These are phyloP conservation scores for Acmispon strigosus DNA, from an alignment of 306 rosid species.

Conservation along the genomic window DNA sequence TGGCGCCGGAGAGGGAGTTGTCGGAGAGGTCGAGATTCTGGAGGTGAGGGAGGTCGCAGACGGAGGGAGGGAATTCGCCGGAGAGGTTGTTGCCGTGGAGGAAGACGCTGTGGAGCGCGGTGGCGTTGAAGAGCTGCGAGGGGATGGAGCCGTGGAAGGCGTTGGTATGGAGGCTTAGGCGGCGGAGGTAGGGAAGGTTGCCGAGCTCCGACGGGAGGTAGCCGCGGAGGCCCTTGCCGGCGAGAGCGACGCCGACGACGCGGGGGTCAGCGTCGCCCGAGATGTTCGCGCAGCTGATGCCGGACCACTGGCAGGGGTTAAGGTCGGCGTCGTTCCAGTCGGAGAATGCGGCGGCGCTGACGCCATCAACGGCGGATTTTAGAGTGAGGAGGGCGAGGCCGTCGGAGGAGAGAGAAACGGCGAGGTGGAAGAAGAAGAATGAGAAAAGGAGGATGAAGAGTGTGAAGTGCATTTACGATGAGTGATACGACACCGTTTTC, in stretches of 20 bases:
- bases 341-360: conserved; percentile 39
- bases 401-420: conserved; percentile 60
- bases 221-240: conserved; percentile 76
- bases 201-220: conserved; percentile 96
- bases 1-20: conserved; percentile 57
- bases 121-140: conserved; percentile 78
- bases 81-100: conserved; percentile 90
- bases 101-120: conserved; percentile 70
- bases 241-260: conserved; percentile 64
- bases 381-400: conserved; percentile 90
- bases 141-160: conserved; percentile 73
- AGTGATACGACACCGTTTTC: not conserved
- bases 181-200: conserved; percentile 63
- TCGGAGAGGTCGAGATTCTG: conserved; percentile 88
- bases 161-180: conserved; percentile 74
- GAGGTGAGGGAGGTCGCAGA: conserved; percentile 62
- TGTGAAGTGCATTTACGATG: conserved; percentile 20
- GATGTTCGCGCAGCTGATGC: conserved; percentile 72
- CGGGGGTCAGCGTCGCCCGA: conserved; percentile 56
- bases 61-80: conserved; percentile 58
- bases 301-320: conserved; percentile 69
- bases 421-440: conserved; percentile 3
- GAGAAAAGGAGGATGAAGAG: not conserved
- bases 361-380: conserved; percentile 72
- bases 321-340: conserved; percentile 72